Percentiles rank a stretch among this genome's conserved stretches.
These are phyloP conservation scores for Pichia sp. DNA, from an alignment of 1,139 yeast species.

Conservation along the genomic window DNA sequence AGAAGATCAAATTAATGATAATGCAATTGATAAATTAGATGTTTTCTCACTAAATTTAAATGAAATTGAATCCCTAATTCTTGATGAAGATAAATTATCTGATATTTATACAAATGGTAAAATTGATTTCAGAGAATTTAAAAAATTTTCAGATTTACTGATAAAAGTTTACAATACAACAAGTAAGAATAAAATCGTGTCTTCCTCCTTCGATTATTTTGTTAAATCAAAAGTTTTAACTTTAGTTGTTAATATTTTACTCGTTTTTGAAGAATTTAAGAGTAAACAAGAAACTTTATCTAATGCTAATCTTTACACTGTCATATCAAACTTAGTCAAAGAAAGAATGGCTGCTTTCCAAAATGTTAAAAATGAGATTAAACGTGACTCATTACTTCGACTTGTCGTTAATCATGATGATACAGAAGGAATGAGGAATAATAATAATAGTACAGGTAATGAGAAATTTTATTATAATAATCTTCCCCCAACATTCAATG, in stretches of 20 bases:
- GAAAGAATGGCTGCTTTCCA: background rate
- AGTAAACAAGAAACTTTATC: background rate
- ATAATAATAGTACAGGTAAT: too few species aligned
- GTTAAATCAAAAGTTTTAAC: constrained; percentile 1
- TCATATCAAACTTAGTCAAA: background rate
- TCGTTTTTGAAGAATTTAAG: background rate
- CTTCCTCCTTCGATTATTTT: constrained; percentile 2
- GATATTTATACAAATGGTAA: background rate
- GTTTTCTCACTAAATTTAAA: background rate
- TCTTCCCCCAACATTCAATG: too few species aligned
- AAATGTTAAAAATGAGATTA: background rate
- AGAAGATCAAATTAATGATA: background rate
- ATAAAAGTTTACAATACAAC: background rate
- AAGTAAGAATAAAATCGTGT: background rate
- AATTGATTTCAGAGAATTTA: background rate
- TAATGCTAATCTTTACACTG: background rate
- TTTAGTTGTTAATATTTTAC: background rate
- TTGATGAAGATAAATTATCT: background rate
- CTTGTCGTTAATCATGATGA: constrained; percentile 1
- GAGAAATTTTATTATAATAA: too few species aligned
- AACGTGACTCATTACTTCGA: background rate
- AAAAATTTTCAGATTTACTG: background rate
- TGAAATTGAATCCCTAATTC: background rate
- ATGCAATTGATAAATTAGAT: background rate
- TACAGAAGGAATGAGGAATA: too few species aligned